Evolutionary conservation across 1,139 yeast species (phyloP).

Genomic region (Saccharomycopsis phalli): DNA sequence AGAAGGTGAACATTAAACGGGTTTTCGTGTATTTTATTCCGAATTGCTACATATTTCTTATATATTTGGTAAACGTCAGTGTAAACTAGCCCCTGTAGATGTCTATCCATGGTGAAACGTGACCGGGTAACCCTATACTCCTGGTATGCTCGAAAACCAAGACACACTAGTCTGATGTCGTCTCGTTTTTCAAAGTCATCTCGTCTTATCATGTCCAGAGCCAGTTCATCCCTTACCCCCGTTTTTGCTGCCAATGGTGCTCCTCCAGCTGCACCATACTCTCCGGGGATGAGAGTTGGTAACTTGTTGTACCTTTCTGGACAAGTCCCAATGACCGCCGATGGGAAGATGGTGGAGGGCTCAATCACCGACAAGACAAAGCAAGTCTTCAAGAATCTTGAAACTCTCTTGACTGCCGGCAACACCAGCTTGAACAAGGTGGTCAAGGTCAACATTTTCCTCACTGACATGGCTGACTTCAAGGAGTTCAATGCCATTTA

Average conservation of each 20-base stretch:
- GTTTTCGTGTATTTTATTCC: no score
- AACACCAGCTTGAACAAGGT: constrained; percentile 74
- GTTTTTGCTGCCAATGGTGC: constrained; percentile 72
- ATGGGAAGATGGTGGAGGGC: constrained; percentile 70
- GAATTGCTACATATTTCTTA: no score
- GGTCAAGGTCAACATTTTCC: constrained; percentile 79
- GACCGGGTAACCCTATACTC: no score
- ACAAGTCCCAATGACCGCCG: constrained; percentile 85
- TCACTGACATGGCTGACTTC: constrained; percentile 81
- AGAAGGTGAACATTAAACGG: background rate
- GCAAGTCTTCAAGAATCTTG: constrained; percentile 71
- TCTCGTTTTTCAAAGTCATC: no score
- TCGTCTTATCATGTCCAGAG: no score
- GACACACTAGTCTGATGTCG: no score
- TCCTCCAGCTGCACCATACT: constrained; percentile 91
- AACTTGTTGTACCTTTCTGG: constrained; percentile 90
- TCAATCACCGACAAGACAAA: constrained; percentile 75
- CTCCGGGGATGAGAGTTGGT: constrained; percentile 85
- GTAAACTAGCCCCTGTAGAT: no score
- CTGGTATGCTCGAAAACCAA: no score
- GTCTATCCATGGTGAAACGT: no score
- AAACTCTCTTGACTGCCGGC: constrained; percentile 69
- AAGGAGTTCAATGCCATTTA: constrained; percentile 77
- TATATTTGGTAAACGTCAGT: no score
- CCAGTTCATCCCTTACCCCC: constrained; percentile 37